Percentiles rank a stretch among this genome's conserved stretches.
These are phyloP conservation scores for Cladophialophora immunda DNA, from an alignment of 2,329 filamentous ascomycete species.

Conservation along the genomic window DNA sequence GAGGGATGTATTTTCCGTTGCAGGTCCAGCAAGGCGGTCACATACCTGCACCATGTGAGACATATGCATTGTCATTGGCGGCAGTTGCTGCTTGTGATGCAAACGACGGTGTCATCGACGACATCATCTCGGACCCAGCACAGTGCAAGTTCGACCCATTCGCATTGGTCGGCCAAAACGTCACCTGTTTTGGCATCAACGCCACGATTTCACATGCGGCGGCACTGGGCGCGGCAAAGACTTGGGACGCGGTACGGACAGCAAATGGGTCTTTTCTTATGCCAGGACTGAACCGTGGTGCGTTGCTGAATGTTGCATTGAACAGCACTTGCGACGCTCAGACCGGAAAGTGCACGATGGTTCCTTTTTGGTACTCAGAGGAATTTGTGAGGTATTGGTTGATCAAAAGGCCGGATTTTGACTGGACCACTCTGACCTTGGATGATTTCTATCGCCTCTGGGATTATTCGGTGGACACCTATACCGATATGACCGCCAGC, in stretches of 20 bases:
- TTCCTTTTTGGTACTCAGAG: background rate
- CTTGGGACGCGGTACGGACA: constrained; percentile 23
- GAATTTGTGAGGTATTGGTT: background rate
- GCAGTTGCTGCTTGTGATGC: constrained; percentile 45
- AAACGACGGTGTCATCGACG: constrained; percentile 41
- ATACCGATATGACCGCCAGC: constrained; percentile 49
- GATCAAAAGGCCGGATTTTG: background rate
- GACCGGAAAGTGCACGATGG: background rate
- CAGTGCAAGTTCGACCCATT: constrained; percentile 29
- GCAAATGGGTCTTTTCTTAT: constrained; percentile 43
- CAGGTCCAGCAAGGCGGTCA: background rate
- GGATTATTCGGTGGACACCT: constrained; percentile 39
- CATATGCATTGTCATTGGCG: constrained; percentile 46
- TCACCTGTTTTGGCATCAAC: background rate
- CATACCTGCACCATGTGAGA: constrained; percentile 44
- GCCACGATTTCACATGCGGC: background rate
- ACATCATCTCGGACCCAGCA: constrained; percentile 37
- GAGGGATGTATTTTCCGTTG: background rate
- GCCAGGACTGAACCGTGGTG: constrained; percentile 21
- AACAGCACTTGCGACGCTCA: background rate
- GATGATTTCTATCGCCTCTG: constrained; percentile 34
- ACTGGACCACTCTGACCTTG: background rate
- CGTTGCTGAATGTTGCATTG: background rate
- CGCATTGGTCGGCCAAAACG: background rate
- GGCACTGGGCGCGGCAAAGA: background rate